phyloP scores from a whole-genome alignment of 345 rosid species.

The Pistacia integerrima region DNA sequence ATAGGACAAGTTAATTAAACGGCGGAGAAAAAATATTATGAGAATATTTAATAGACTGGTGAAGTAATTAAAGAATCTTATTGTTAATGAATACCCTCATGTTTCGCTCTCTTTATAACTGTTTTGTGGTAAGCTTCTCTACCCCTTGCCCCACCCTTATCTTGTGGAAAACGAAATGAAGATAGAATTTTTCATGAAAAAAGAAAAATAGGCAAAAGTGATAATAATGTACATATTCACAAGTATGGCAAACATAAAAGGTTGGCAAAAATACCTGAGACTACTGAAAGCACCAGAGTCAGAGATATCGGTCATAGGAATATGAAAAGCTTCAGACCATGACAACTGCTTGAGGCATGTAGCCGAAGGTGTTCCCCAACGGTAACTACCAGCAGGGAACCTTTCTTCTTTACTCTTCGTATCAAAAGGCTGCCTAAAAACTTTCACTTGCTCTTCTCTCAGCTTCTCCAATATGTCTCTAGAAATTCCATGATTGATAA shows the following conservation, averaged over 20 bases:
- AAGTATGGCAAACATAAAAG: background rate
- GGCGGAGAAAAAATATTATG: background rate
- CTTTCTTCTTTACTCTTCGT: conserved; percentile 56
- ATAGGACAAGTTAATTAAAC: background rate
- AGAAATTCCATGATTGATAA: conserved; percentile 82
- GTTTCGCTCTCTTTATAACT: background rate
- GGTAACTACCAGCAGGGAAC: conserved; percentile 71
- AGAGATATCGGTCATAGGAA: conserved; percentile 71
- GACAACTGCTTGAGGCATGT: conserved; percentile 68
- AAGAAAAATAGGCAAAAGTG: background rate
- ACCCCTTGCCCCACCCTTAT: background rate
- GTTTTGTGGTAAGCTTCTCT: background rate
- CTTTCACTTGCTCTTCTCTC: conserved; percentile 71
- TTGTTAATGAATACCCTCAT: background rate
- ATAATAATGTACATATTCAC: background rate
- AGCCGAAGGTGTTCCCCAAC: conserved; percentile 95
- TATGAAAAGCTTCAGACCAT: conserved; percentile 97
- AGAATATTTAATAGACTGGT: background rate
- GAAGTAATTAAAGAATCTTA: too few relatives aligned
- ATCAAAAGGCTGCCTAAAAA: conserved; percentile 70
- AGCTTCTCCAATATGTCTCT: conserved; percentile 66
- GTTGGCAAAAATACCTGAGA: conserved; percentile 44
- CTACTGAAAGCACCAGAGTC: conserved; percentile 29
- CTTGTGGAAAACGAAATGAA: background rate
- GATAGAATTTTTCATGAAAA: background rate